phyloP scores from a whole-genome alignment of 495 filamentous ascomycete species.

The Amorphotheca resinae region DNA sequence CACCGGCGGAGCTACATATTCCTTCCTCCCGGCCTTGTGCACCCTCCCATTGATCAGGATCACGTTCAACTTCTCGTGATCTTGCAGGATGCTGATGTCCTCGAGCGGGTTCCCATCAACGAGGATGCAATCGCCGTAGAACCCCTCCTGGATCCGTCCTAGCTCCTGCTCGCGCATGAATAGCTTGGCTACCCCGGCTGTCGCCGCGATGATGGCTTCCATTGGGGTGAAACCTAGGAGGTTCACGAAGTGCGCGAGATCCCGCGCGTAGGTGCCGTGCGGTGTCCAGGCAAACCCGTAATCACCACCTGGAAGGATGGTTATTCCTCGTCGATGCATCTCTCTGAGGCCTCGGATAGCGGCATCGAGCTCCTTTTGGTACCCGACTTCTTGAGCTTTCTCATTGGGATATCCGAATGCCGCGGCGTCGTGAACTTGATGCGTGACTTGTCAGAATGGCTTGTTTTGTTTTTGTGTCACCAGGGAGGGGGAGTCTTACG shows the following conservation, averaged over 20 bases:
- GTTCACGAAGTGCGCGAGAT: slow-evolving; percentile 38
- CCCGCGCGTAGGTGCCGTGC: slow-evolving; percentile 36
- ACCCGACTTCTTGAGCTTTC: slow-evolving; percentile 34
- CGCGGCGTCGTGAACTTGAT: slow-evolving; percentile 29
- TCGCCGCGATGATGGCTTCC: slow-evolving; percentile 36
- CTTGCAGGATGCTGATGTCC: slow-evolving; percentile 33
- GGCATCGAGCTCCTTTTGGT: slow-evolving; percentile 31
- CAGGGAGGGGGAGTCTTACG: slow-evolving; percentile 3
- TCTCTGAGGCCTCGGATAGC: slow-evolving; percentile 31
- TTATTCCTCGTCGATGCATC: slow-evolving; percentile 36
- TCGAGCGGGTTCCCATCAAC: slow-evolving; percentile 37
- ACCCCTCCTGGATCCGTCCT: slow-evolving; percentile 35
- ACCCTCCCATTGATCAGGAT: slow-evolving; percentile 38
- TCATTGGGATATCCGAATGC: slow-evolving; percentile 34
- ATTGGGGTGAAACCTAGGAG: slow-evolving; percentile 37
- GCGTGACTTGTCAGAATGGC: neutral
- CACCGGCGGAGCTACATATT: slow-evolving; percentile 21
- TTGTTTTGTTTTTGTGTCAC: neutral
- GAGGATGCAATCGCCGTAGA: slow-evolving; percentile 35
- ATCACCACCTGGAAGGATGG: slow-evolving; percentile 37
- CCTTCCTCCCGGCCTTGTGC: slow-evolving; percentile 30
- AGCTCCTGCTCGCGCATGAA: slow-evolving; percentile 38
- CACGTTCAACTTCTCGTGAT: slow-evolving; percentile 33
- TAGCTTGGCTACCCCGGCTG: slow-evolving; percentile 33
- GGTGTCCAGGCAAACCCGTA: slow-evolving; percentile 43